phyloP scores from a whole-genome alignment of 2,329 filamentous ascomycete genomes.

The Claviceps sorghi region DNA sequence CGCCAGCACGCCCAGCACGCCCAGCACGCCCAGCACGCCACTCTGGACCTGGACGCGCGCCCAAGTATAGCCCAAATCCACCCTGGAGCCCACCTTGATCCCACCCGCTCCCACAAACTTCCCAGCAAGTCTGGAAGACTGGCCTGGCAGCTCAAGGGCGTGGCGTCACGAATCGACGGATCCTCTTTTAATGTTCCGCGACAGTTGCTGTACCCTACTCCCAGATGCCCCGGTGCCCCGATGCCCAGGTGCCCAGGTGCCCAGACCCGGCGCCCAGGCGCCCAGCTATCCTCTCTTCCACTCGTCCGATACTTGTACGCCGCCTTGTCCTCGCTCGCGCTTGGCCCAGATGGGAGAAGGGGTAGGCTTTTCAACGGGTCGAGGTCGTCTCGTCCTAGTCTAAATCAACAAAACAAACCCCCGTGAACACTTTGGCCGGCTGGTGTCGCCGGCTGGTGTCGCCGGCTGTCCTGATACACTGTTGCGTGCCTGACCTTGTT shows the following conservation, averaged over 20 bases:
- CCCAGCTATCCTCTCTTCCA: neutral
- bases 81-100: slow-evolving; percentile 1
- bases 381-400: slow-evolving; percentile 1
- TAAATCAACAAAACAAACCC: slow-evolving; percentile 1
- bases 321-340: slow-evolving; percentile 4
- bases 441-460: slow-evolving; percentile 6
- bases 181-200: slow-evolving; percentile 1
- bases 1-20: no score
- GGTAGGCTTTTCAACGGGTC: slow-evolving; percentile 1
- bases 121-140: slow-evolving; percentile 1
- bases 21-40: neutral
- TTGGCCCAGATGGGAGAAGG: neutral
- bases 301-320: slow-evolving; percentile 5
- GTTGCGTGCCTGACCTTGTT: slow-evolving; percentile 5
- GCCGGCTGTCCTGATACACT: slow-evolving; percentile 2
- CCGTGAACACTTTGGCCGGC: slow-evolving; percentile 1
- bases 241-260: neutral
- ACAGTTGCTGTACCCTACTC: neutral
- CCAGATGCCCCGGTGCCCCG: neutral
- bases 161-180: slow-evolving; percentile 1
- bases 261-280: neutral
- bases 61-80: slow-evolving; percentile 5
- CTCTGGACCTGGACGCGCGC: neutral
- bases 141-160: neutral
- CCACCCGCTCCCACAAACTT: slow-evolving; percentile 1